phyloP scores from a whole-genome alignment of 164 flowering plant species.

The Santalum album region DNA sequence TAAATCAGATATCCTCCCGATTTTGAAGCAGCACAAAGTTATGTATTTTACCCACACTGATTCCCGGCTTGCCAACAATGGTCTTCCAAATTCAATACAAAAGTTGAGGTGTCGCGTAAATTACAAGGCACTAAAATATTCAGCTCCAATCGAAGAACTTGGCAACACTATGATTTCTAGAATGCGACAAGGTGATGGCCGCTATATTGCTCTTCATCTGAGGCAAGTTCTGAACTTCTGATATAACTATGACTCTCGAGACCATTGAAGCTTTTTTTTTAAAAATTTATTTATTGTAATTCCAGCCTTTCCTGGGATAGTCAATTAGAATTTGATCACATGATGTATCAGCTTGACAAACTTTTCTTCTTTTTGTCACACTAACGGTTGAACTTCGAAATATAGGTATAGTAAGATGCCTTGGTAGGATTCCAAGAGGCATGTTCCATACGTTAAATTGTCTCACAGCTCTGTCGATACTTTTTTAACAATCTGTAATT shows the following conservation, averaged over 20 bases:
- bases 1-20: constrained; percentile 72
- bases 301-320: neutral
- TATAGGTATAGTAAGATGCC: no score
- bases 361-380: no score
- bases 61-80: constrained; percentile 93
- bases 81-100: constrained; percentile 61
- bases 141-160: constrained; percentile 74
- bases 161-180: constrained; percentile 76
- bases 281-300: no score
- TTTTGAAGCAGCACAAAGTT: constrained; percentile 82
- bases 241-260: neutral
- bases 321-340: neutral
- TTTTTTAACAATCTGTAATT: no score
- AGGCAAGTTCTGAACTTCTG: constrained; percentile 53
- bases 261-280: no score
- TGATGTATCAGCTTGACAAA: no score
- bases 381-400: no score
- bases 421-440: no score
- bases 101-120: constrained; percentile 91
- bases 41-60: constrained; percentile 91
- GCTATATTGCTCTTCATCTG: constrained; percentile 87
- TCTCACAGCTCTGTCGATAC: no score
- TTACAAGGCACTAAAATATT: constrained; percentile 78
- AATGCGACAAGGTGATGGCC: constrained; percentile 55
- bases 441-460: no score